Base-by-base conservation (phyloP, 805 yeast species). In the Starmerella cellae region DNA sequence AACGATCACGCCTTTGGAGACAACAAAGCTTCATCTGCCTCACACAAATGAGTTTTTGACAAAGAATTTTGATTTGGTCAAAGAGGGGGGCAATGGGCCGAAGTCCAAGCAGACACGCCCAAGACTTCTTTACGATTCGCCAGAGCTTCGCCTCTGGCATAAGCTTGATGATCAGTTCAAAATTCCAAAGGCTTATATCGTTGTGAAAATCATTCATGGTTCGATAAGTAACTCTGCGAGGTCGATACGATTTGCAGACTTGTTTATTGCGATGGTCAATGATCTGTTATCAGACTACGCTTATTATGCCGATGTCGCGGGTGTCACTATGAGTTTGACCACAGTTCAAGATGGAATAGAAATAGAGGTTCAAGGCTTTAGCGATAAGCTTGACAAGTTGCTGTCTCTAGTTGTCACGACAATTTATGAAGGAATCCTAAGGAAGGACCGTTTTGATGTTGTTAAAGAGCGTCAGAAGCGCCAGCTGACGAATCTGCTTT, bases 141-240 rank as follows among this genome's bases (percentile, higher is more conserved):
- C 41, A 10, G 51, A 47, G 14, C 47, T 47, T 8, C 34, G 47
- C 17, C 60, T 68, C 30, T 88, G 97, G 97, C 82, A 68, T 60
- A 88, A 88, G 59, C 79, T 79, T 53, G 95, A 88, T 63, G 95
- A 88, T 51, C 75, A 78, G 39, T 82, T 88, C 57, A 75, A 80
- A 67, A 81, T 82, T 16, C 98, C 97, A 38, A 82, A 87, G 62
- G 91, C 91, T 1, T 67, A 73, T 38, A 73, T 85, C 24, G 72
- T 73, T 31, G 58, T 83, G 41, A 66, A 72, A 32, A 68, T 88
- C 49, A 77, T 76, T 47, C 62, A 50, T 33, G 93, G 94, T 2
- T 27, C 22, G 13, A 37, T 39, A 20, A 41, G 46, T 36, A 32
- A 22, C 5, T 17, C 42, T 3, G 39, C 41, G 18, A 20, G 26